Conservation (phyloP, 2,329 filamentous ascomycete species). For the Emmonsiellopsis sp. region DNA sequence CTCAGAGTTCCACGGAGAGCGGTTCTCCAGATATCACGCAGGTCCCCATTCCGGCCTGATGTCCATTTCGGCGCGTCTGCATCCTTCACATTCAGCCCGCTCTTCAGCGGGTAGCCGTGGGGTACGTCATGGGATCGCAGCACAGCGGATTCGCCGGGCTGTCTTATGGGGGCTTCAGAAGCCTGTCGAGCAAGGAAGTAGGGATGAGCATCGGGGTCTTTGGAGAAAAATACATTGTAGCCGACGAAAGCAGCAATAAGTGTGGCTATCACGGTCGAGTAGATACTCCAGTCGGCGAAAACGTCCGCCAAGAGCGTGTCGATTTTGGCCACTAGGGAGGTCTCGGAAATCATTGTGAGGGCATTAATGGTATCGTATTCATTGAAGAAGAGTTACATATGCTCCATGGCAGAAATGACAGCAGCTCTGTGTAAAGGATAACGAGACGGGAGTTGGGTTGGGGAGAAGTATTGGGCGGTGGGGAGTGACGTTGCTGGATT, state of each 20-base stretch:
- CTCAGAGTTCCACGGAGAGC: slow-evolving; percentile 56
- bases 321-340: slow-evolving; percentile 55
- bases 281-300: slow-evolving; percentile 71
- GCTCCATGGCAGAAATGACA: no score
- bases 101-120: slow-evolving; percentile 70
- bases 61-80: slow-evolving; percentile 73
- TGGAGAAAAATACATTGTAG: slow-evolving; percentile 60
- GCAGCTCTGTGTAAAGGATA: no score
- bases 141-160: slow-evolving; percentile 74
- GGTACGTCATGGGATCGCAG: slow-evolving; percentile 80
- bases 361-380: not conserved
- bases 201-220: slow-evolving; percentile 85
- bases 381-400: not conserved
- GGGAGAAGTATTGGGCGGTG: no score
- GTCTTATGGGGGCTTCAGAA: slow-evolving; percentile 65
- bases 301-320: slow-evolving; percentile 63
- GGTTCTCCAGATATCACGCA: slow-evolving; percentile 82
- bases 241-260: slow-evolving; percentile 58
- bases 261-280: slow-evolving; percentile 64
- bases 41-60: slow-evolving; percentile 73
- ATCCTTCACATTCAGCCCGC: slow-evolving; percentile 74
- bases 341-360: slow-evolving; percentile 32
- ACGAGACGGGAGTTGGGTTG: no score
- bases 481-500: no score
- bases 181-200: slow-evolving; percentile 83